Percentiles rank a stretch among this genome's conserved stretches.
Evolutionary conservation across 2,329 filamentous ascomycete genomes (phyloP).

Genomic region (Phoma sp.): DNA sequence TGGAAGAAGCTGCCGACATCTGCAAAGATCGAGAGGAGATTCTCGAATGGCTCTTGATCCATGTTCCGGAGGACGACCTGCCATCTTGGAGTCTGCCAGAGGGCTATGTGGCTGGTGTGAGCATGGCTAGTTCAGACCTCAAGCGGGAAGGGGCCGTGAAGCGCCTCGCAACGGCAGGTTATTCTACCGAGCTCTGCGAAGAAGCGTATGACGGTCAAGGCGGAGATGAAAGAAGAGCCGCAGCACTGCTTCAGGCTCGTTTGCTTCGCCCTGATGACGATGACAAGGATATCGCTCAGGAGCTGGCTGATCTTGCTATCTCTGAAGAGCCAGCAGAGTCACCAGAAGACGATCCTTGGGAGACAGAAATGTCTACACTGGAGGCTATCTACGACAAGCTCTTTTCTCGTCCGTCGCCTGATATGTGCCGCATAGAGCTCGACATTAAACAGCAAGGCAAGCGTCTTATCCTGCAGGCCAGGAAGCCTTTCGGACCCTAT

Average conservation of each 20-base stretch:
- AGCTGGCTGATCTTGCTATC: conserved; percentile 39
- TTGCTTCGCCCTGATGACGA: conserved; percentile 57
- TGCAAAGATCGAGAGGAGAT: conserved; percentile 93
- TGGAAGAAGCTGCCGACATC: conserved; percentile 83
- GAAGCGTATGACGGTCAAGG: conserved; percentile 73
- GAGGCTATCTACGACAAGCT: conserved; percentile 83
- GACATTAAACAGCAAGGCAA: conserved; percentile 55
- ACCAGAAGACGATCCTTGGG: conserved; percentile 69
- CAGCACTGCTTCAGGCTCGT: conserved; percentile 76
- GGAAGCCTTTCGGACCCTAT: conserved; percentile 72
- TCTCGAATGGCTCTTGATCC: conserved; percentile 93
- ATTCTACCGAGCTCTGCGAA: conserved; percentile 82
- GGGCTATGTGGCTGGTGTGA: conserved; percentile 88
- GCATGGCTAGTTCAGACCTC: conserved; percentile 80
- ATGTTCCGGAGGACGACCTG: conserved; percentile 96
- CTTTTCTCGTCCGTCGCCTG: conserved; percentile 59
- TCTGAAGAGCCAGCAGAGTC: conserved; percentile 51
- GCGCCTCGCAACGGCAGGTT: conserved; percentile 80
- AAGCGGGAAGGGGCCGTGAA: conserved; percentile 83
- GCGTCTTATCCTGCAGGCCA: conserved; percentile 67
- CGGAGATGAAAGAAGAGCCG: conserved; percentile 77
- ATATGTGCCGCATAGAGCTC: conserved; percentile 74
- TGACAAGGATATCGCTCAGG: conserved; percentile 36
- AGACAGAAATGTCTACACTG: conserved; percentile 82
- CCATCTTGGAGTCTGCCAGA: conserved; percentile 91